Conservation (phyloP, 176 grass and related monocot genomes). For the Triticum dicoccoides region DNA sequence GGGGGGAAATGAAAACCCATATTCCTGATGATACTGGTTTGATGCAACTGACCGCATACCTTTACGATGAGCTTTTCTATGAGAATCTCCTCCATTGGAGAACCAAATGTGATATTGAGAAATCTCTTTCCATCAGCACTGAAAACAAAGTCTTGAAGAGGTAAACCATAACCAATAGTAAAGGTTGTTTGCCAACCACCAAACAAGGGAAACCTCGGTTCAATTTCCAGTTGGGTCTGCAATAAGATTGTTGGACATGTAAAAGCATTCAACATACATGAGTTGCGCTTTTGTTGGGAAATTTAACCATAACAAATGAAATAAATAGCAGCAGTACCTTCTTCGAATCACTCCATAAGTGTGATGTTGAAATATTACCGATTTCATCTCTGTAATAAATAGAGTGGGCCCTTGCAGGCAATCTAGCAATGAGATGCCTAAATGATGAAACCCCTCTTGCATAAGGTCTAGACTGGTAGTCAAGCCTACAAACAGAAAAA, state of each 20-base stretch:
- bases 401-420: conserved; percentile 88
- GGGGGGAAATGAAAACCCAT: neutral
- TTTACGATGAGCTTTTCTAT: conserved; percentile 89
- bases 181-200: conserved; percentile 99
- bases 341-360: conserved; percentile 91
- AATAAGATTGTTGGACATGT: conserved; percentile 26
- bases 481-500: conserved; percentile 58
- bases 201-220: conserved; percentile 97
- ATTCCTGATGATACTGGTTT: neutral
- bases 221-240: conserved; percentile 96
- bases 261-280: neutral
- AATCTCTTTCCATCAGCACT: conserved; percentile 72
- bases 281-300: neutral
- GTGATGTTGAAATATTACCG: conserved; percentile 97
- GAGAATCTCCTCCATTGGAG: conserved; percentile 76
- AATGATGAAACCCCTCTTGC: conserved; percentile 88
- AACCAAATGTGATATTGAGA: conserved; percentile 96
- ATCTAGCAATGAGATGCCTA: conserved; percentile 69
- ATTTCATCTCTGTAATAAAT: conserved; percentile 99
- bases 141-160: conserved; percentile 89
- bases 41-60: conserved; percentile 29
- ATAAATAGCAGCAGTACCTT: conserved; percentile 53
- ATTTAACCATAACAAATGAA: neutral
- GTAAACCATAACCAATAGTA: conserved; percentile 89
- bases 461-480: conserved; percentile 84